phyloP scores from a whole-genome alignment of 2,329 filamentous ascomycete genomes.

The Penicillium sp. region DNA sequence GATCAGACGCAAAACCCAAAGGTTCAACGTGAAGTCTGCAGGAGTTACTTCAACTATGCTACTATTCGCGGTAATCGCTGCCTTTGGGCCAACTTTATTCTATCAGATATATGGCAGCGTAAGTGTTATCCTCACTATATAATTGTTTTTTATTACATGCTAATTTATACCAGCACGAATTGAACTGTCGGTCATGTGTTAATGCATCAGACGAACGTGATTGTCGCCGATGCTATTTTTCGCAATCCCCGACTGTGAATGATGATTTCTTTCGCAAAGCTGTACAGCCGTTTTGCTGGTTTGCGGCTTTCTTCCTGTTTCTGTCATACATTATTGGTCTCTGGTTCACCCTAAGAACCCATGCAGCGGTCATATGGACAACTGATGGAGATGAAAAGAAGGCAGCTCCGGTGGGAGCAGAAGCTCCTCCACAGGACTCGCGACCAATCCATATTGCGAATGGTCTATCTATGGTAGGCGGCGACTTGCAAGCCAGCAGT shows the following conservation, averaged over 20 bases:
- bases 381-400: slow-evolving; percentile 76
- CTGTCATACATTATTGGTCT: slow-evolving; percentile 89
- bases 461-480: slow-evolving; percentile 27
- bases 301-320: slow-evolving; percentile 80
- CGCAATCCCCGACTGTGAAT: slow-evolving; percentile 75
- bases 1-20: slow-evolving; percentile 94
- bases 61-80: slow-evolving; percentile 89
- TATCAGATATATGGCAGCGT: slow-evolving; percentile 97
- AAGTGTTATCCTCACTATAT: slow-evolving; percentile 32
- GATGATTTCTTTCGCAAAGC: slow-evolving; percentile 88
- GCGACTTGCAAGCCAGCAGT: slow-evolving; percentile 54
- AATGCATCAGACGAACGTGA: slow-evolving; percentile 57
- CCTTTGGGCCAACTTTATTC: slow-evolving; percentile 93
- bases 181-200: slow-evolving; percentile 70
- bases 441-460: slow-evolving; percentile 28
- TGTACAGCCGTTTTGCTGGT: slow-evolving; percentile 89
- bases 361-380: slow-evolving; percentile 96
- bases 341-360: slow-evolving; percentile 91
- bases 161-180: slow-evolving; percentile 64
- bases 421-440: slow-evolving; percentile 32
- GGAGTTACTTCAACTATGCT: slow-evolving; percentile 98
- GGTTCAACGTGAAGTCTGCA: slow-evolving; percentile 94
- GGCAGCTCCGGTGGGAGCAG: slow-evolving; percentile 32
- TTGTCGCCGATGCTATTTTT: slow-evolving; percentile 91
- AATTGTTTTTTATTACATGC: background rate